Conservation (phyloP, 345 rosid species). For the Combretum micranthum region DNA sequence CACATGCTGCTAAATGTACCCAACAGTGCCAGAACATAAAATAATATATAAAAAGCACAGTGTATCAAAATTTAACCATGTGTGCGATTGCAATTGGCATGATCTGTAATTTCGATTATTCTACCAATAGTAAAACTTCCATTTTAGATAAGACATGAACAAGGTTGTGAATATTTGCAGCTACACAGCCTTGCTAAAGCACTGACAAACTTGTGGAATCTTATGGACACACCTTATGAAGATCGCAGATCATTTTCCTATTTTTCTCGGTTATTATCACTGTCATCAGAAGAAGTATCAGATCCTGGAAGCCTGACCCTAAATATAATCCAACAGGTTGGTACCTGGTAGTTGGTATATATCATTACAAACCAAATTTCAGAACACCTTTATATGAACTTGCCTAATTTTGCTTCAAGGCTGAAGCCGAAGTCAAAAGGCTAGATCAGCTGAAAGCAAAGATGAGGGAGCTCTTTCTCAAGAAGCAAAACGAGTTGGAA, state of each 20-base stretch:
- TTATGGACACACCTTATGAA: slow-evolving; percentile 69
- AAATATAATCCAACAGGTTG: slow-evolving; percentile 73
- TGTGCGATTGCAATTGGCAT: neutral
- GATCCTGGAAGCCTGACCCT: slow-evolving; percentile 72
- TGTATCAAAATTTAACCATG: too few species aligned
- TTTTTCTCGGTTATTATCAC: slow-evolving; percentile 44
- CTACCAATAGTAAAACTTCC: neutral
- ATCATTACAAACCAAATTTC: slow-evolving; percentile 5
- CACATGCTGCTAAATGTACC: neutral
- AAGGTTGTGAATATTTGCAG: slow-evolving; percentile 36
- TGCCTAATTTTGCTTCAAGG: slow-evolving; percentile 33
- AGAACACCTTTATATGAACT: slow-evolving; percentile 1
- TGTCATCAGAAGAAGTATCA: slow-evolving; percentile 53
- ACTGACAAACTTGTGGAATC: slow-evolving; percentile 78
- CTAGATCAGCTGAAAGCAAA: slow-evolving; percentile 91
- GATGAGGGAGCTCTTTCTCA: slow-evolving; percentile 82
- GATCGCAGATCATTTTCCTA: slow-evolving; percentile 60
- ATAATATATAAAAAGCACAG: too few species aligned
- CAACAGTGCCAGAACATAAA: too few species aligned
- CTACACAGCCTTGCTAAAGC: slow-evolving; percentile 76
- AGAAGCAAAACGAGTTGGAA: slow-evolving; percentile 78
- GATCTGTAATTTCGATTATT: too few species aligned
- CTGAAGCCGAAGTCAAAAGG: slow-evolving; percentile 92
- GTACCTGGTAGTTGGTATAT: too few species aligned
- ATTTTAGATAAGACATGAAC: neutral